Base-by-base conservation (phyloP, 2,329 filamentous ascomycete species). In the Penicillium sp. region DNA sequence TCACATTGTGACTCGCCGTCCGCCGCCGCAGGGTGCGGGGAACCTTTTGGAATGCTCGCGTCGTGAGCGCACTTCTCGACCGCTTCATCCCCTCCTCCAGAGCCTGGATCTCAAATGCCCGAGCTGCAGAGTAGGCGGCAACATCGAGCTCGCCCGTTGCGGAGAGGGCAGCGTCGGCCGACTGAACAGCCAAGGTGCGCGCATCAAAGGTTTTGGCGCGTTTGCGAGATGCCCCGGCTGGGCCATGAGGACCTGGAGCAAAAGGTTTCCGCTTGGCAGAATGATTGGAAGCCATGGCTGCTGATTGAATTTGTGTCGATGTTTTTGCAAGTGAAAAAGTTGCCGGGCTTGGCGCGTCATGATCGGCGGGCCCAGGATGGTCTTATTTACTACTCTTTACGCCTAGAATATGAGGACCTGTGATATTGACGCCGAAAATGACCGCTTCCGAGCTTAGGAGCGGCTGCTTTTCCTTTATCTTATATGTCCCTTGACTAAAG, bases 1-100 rank as follows among this genome's bases (percentile, higher is more conserved):
- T 96, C 35, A 89, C 89, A 81, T 99, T 97, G 75, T 99, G 94
- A 72, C 91, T 96, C 19, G 93, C 94, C 0, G 93, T 96, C 65
- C 94, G 83, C 61, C 94, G 82, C 62, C 94, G 82, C 82, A 99
- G 77, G 47, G 88, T 86, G 63, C 91, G 84, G 1, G 94, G 94
- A 5, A 99, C 89, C 64, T 90, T 85, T 73, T 99, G 94, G 68
- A 97, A 97, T 14, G 93, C 92, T 49, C 93, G 83, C 55, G 84
- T 86, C 41, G 83, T 79, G 57, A 85, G 67, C 1, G 76, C 78
- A 61, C 79, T 79, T 71, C 89, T 92, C 44, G 90, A 88, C 35
- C 84, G 85, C 52, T 83, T 81, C 82, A 97, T 94, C 57, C 89
- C 90, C 67, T 87, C 81, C 70, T 96, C 89, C 44, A 97, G 78